Percentiles rank a stretch among this genome's conserved stretches.
These are phyloP conservation scores for Begonia masoniana DNA, from an alignment of 306 rosid species.

Conservation along the genomic window DNA sequence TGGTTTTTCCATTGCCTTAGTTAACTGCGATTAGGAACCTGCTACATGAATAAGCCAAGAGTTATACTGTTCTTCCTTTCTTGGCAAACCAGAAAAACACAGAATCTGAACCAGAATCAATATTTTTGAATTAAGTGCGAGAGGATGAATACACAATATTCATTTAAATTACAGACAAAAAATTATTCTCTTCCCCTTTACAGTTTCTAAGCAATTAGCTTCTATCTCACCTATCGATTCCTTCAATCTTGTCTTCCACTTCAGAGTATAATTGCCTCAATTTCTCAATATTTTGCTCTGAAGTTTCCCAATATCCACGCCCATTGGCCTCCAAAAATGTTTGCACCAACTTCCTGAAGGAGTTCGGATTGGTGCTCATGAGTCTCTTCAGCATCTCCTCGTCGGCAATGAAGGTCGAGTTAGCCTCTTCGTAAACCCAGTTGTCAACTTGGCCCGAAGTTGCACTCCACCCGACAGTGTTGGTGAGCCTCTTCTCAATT, in stretches of 20 bases:
- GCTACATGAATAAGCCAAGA: too few species aligned
- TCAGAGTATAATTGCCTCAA: slow-evolving; percentile 72
- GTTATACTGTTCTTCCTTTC: too few species aligned
- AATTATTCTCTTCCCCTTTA: not conserved
- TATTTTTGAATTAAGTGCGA: not conserved
- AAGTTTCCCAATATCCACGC: slow-evolving; percentile 97
- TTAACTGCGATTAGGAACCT: not conserved
- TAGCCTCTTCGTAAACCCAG: slow-evolving; percentile 99
- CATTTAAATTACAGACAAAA: too few species aligned
- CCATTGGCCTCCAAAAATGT: slow-evolving; percentile 96
- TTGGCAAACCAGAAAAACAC: too few species aligned
- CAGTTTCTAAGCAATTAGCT: not conserved
- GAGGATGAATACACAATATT: too few species aligned
- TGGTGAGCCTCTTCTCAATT: slow-evolving; percentile 89
- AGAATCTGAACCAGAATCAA: not conserved
- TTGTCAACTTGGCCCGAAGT: slow-evolving; percentile 99
- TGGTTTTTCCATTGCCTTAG: slow-evolving; percentile 18
- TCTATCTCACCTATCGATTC: slow-evolving; percentile 50
- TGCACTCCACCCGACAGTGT: slow-evolving; percentile 99
- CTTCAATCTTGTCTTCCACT: slow-evolving; percentile 98
- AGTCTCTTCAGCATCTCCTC: slow-evolving; percentile 85
- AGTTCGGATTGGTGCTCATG: slow-evolving; percentile 84
- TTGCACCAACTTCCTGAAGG: slow-evolving; percentile 84
- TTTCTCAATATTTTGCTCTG: slow-evolving; percentile 66
- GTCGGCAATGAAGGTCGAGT: slow-evolving; percentile 81